phyloP scores from a whole-genome alignment of 2,329 filamentous ascomycete genomes.

The Xylariaceae sp. region DNA sequence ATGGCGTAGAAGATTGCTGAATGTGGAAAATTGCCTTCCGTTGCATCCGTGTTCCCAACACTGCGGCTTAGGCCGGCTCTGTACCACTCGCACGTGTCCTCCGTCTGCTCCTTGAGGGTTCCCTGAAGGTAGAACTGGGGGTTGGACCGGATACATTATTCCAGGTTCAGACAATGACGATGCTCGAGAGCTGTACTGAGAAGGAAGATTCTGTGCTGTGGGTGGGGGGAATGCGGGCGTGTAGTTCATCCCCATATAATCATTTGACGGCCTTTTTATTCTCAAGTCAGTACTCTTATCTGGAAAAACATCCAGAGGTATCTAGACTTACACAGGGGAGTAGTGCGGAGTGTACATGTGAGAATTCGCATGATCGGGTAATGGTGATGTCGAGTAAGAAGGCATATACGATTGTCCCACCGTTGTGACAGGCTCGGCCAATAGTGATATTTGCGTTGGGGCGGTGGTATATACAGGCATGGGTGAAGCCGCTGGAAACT shows the following conservation, averaged over 20 bases:
- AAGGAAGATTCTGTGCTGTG: constrained; percentile 27
- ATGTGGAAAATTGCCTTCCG: constrained; percentile 90
- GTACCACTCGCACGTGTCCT: constrained; percentile 63
- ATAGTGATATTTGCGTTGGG: constrained; percentile 46
- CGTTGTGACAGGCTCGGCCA: constrained; percentile 46
- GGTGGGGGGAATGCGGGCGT: constrained; percentile 32
- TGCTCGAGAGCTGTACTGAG: constrained; percentile 42
- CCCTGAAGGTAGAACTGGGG: constrained; percentile 34
- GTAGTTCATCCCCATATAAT: constrained; percentile 45
- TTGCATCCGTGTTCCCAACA: constrained; percentile 98
- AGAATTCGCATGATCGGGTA: constrained; percentile 39
- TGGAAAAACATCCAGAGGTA: constrained; percentile 1
- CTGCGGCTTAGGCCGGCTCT: constrained; percentile 83
- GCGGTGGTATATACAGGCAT: constrained; percentile 51
- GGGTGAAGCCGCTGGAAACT: constrained; percentile 38
- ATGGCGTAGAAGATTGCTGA: constrained; percentile 89
- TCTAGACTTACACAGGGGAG: constrained; percentile 23
- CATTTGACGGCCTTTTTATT: constrained; percentile 27
- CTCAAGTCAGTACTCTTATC: constrained; percentile 21
- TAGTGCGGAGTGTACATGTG: constrained; percentile 29
- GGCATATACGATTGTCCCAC: constrained; percentile 45
- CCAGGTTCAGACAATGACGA: constrained; percentile 39
- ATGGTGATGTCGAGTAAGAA: constrained; percentile 43
- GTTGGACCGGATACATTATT: constrained; percentile 43
- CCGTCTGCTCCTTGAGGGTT: constrained; percentile 35